Percentiles rank a stretch among this genome's conserved stretches.
Conservation (phyloP, 441 rosid genomes). For the Erysimum cheiri region DNA sequence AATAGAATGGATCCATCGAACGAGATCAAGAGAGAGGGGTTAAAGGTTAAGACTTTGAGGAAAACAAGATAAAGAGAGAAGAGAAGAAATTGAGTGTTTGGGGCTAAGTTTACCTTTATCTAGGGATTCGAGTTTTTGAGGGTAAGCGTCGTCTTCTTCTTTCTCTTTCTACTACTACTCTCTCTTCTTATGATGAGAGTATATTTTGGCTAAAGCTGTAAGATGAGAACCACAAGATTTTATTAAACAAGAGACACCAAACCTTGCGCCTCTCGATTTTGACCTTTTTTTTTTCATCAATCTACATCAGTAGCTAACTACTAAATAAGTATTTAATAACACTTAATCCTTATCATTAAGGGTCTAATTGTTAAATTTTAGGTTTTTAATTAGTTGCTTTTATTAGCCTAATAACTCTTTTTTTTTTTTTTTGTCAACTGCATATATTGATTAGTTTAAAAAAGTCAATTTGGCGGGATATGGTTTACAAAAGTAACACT, state of each 20-base stretch:
- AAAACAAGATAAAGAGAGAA: constrained; percentile 28
- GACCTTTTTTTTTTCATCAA: constrained; percentile 36
- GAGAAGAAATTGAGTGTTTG: not conserved
- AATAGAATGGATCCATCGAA: constrained; percentile 73
- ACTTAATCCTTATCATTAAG: not conserved
- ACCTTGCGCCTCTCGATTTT: constrained; percentile 60
- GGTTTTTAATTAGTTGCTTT: not conserved
- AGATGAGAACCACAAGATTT: constrained; percentile 55
- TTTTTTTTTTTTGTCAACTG: too few species aligned
- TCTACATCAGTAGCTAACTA: not conserved
- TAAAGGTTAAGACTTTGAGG: not conserved
- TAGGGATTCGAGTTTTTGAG: constrained; percentile 49
- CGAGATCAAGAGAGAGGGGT: constrained; percentile 10
- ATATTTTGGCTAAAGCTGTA: constrained; percentile 34
- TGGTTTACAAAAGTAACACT: too few species aligned
- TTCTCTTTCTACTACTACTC: not conserved
- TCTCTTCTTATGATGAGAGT: not conserved
- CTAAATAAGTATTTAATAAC: not conserved
- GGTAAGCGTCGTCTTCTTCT: constrained; percentile 20
- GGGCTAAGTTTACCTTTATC: not conserved
- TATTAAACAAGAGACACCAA: constrained; percentile 39
- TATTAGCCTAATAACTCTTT: not conserved
- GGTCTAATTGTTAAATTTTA: too few species aligned
- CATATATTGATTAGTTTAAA: too few species aligned
- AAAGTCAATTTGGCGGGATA: too few species aligned